phyloP scores from a whole-genome alignment of 1,284 basidiomycete genomes.

The Ceratobasidium sp. region DNA sequence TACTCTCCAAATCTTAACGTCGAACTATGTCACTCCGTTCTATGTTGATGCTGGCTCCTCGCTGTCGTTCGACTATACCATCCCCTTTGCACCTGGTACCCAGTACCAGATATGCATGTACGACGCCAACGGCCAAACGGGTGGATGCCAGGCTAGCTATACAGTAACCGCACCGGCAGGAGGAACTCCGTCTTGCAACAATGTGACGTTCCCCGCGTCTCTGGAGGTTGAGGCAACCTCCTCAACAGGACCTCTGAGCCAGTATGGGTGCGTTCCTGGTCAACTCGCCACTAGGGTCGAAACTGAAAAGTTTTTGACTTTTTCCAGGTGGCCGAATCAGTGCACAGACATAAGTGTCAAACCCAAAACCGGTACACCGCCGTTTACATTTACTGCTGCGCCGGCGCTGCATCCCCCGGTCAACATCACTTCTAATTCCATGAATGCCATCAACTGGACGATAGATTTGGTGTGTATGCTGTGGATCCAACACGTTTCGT shows the following conservation, averaged over 20 bases:
- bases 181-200: conserved; percentile 36
- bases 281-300: not conserved
- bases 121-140: conserved; percentile 67
- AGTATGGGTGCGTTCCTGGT: conserved; percentile 31
- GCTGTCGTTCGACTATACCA: conserved; percentile 68
- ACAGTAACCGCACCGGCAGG: conserved; percentile 60
- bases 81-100: conserved; percentile 71
- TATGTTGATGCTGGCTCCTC: conserved; percentile 65
- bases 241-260: conserved; percentile 32
- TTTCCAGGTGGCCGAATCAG: conserved; percentile 62
- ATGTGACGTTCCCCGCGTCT: conserved; percentile 41
- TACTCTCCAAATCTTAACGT: conserved; percentile 72
- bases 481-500: not conserved
- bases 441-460: conserved; percentile 68
- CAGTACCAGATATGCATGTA: conserved; percentile 77
- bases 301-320: not conserved
- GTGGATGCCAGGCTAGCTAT: conserved; percentile 71
- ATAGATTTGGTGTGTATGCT: conserved; percentile 61
- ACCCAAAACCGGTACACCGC: conserved; percentile 70
- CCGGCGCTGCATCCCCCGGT: conserved; percentile 72
- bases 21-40: conserved; percentile 67
- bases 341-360: conserved; percentile 59
- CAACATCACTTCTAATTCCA: conserved; percentile 65
- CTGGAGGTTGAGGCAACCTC: conserved; percentile 33
- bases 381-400: conserved; percentile 70